Evolutionary conservation across 495 filamentous ascomycete species (phyloP).

Genomic region (Cudoniella acicularis): DNA sequence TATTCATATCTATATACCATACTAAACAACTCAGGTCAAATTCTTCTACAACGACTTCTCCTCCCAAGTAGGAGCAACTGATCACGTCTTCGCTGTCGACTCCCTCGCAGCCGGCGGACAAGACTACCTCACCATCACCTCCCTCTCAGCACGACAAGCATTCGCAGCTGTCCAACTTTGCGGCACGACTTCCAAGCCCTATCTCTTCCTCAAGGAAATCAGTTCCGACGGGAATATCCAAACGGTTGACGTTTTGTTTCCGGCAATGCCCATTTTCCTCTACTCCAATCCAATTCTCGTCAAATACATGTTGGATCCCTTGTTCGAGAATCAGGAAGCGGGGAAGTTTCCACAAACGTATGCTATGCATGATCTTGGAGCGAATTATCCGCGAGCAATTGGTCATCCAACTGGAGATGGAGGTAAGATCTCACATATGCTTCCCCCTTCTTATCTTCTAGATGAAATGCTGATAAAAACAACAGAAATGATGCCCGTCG

Average conservation of each 20-base stretch:
- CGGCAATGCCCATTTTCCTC: conserved; percentile 81
- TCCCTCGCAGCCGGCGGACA: conserved; percentile 60
- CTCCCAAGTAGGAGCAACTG: conserved; percentile 57
- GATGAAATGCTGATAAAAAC: no score
- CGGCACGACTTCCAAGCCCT: conserved; percentile 70
- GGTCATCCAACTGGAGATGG: conserved; percentile 67
- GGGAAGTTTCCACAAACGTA: conserved; percentile 86
- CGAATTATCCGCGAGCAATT: conserved; percentile 83
- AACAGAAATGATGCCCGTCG: conserved; percentile 94
- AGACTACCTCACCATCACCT: conserved; percentile 79
- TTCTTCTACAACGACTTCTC: conserved; percentile 72
- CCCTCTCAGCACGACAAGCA: conserved; percentile 79
- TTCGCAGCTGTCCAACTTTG: conserved; percentile 83
- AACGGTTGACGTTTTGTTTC: conserved; percentile 96
- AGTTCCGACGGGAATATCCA: conserved; percentile 90
- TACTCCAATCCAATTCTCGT: conserved; percentile 83
- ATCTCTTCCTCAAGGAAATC: conserved; percentile 93
- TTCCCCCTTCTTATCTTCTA: not conserved
- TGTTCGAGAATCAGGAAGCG: conserved; percentile 86
- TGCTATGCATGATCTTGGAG: conserved; percentile 87
- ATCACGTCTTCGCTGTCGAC: conserved; percentile 64
- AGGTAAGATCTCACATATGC: conserved; percentile 36
- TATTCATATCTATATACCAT: not conserved
- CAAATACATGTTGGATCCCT: conserved; percentile 81
- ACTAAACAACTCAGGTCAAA: conserved; percentile 34